Percentiles rank a stretch among this genome's conserved stretches.
These are phyloP conservation scores for Posidonia oceanica DNA, from an alignment of 116 monocot genomes.

Conservation along the genomic window DNA sequence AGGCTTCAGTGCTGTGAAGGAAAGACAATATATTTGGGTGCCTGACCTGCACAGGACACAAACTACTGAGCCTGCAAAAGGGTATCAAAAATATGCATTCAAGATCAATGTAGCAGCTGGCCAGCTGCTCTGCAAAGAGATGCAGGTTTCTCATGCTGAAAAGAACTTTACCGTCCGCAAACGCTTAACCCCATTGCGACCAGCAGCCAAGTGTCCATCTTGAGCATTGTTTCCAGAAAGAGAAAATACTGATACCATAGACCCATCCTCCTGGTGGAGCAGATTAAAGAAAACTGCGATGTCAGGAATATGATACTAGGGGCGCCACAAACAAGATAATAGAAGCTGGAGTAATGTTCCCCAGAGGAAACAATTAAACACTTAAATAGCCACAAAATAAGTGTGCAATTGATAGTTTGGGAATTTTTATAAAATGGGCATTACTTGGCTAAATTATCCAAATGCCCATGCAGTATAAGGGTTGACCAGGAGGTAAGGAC, in stretches of 20 bases:
- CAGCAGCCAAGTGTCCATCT: slow-evolving; percentile 44
- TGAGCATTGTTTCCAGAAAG: slow-evolving; percentile 76
- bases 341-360: neutral
- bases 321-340: neutral
- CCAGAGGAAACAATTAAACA: no score
- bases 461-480: no score
- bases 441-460: no score
- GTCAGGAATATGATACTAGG: neutral
- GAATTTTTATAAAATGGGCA: no score
- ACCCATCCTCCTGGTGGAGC: slow-evolving; percentile 81
- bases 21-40: slow-evolving; percentile 99
- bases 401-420: no score
- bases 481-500: no score
- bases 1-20: slow-evolving; percentile 85
- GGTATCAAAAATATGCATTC: no score
- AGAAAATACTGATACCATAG: slow-evolving; percentile 84
- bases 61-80: neutral
- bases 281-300: slow-evolving; percentile 4
- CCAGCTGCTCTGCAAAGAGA: neutral
- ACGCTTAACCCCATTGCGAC: slow-evolving; percentile 28
- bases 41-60: slow-evolving; percentile 49
- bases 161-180: slow-evolving; percentile 14
- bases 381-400: no score
- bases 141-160: neutral
- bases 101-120: no score